A percentile compares a stretch with the other conserved stretches of the same genome.
These are phyloP conservation scores for Protea cynaroides DNA, from an alignment of 164 flowering plant species.

Conservation along the genomic window DNA sequence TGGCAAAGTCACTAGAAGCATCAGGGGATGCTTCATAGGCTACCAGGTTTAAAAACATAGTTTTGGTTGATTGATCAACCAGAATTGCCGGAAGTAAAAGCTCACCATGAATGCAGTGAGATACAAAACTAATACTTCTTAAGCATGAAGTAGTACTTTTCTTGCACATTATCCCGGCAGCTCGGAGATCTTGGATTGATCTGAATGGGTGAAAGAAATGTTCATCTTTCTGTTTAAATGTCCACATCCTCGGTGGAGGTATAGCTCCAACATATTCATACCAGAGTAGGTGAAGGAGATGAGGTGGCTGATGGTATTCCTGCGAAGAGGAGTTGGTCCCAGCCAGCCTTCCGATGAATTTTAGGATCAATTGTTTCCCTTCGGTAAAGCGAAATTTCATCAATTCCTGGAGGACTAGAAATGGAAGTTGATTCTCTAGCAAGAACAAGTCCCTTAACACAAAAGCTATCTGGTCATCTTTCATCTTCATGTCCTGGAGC, in stretches of 20 bases:
- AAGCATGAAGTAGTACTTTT: not conserved
- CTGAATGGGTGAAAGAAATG: not conserved
- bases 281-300: conserved; percentile 5
- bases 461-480: not conserved
- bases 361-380: not conserved
- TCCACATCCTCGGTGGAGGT: too few relatives aligned
- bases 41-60: conserved; percentile 8
- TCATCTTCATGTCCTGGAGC: not conserved
- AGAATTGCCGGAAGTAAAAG: conserved; percentile 2
- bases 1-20: not conserved
- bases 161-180: not conserved
- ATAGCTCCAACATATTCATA: not conserved
- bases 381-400: not conserved
- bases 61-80: not conserved
- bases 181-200: not conserved
- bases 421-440: conserved; percentile 13
- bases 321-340: not conserved
- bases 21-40: conserved; percentile 8
- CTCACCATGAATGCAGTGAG: not conserved
- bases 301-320: not conserved
- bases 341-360: not conserved
- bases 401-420: not conserved
- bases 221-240: not conserved
- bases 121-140: not conserved
- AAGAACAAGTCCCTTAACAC: conserved; percentile 10